Evolutionary conservation across 495 filamentous ascomycete species (phyloP), one percentile per base, ranked within the genome.

Genomic region (Friedmanniomyces endolithicus): DNA sequence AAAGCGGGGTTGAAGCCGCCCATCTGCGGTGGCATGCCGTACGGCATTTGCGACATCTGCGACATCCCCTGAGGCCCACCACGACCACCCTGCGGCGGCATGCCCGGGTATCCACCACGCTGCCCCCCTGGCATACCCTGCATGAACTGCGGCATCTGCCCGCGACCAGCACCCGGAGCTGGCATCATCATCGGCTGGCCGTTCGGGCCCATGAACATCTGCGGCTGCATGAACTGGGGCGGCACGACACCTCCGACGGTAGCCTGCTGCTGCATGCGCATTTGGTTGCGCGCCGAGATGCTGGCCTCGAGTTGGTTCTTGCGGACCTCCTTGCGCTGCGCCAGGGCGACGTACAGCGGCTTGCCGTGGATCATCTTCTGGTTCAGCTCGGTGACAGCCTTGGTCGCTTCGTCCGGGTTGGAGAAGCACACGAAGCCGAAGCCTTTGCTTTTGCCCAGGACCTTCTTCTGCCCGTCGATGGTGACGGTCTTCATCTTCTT

Each of bases 361-460:
- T 99, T 99, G 74, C 79, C 80, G 70, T 90, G 86, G 62, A 97
- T 76, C 94, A 99, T 99, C 68, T 89, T 86, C 76, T 96, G 90
- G 76, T 97, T 97, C 86, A 96, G 95, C 70, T 97, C 94, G 52
- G 88, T 87, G 52, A 97, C 90, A 63, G 92, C 92, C 81, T 97
- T 97, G 72, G 88, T 95, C 61, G 92, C 94, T 72, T 99, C 92
- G 60, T 97, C 94, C 46, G 94, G 89, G 78, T 92, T 95, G 78
- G 82, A 88, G 78, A 99, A 99, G 85, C 92, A 99, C 63, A 99
- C 94, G 71, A 99, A 99, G 63, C 92, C 94, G 67, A 99, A 99
- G 64, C 92, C 92, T 76, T 96, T 97, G 82, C 88, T 94, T 85
- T 97, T 97, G 60, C 92, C 92, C 27, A 94, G 75, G 52, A 77